Evolutionary conservation across 2,329 filamentous ascomycete species (phyloP).

Genomic region (Fusarium subtropicale): DNA sequence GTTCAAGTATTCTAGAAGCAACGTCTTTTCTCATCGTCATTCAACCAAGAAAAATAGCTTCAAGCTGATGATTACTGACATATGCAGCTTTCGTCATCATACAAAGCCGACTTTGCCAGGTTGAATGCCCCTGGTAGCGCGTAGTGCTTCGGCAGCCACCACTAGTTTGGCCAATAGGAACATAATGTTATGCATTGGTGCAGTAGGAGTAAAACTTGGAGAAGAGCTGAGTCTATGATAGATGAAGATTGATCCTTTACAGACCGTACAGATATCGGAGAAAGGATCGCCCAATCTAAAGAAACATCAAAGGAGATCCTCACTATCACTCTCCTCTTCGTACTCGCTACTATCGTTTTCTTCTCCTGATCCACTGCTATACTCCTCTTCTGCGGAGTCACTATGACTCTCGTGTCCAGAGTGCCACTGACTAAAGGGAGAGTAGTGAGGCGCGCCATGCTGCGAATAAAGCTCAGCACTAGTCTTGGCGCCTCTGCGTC

Average conservation of each 20-base stretch:
- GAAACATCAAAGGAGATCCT: too few species aligned
- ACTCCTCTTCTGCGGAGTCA: too few species aligned
- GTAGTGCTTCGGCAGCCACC: conserved; percentile 27
- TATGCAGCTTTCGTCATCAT: conserved; percentile 36
- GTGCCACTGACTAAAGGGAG: too few species aligned
- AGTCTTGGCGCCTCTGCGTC: too few species aligned
- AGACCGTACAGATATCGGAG: too few species aligned
- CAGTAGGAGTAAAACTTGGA: not conserved
- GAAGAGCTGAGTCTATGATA: not conserved
- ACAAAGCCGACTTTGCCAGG: conserved; percentile 19
- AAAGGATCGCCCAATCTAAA: too few species aligned
- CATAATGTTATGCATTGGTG: not conserved
- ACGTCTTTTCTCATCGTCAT: not conserved
- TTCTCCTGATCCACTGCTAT: too few species aligned
- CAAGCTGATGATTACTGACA: conserved; percentile 2
- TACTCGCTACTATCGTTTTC: too few species aligned
- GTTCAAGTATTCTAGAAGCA: not conserved
- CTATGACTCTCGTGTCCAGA: too few species aligned
- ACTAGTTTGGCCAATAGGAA: conserved; percentile 18
- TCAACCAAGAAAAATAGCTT: conserved; percentile 12
- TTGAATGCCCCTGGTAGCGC: conserved; percentile 21
- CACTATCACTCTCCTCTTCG: too few species aligned
- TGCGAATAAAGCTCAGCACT: too few species aligned
- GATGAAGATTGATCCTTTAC: not conserved
- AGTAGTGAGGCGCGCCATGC: too few species aligned